Evolutionary conservation across 352 stramenopile genomes (phyloP).

Genomic region (Halophytophthora polymorphica): DNA sequence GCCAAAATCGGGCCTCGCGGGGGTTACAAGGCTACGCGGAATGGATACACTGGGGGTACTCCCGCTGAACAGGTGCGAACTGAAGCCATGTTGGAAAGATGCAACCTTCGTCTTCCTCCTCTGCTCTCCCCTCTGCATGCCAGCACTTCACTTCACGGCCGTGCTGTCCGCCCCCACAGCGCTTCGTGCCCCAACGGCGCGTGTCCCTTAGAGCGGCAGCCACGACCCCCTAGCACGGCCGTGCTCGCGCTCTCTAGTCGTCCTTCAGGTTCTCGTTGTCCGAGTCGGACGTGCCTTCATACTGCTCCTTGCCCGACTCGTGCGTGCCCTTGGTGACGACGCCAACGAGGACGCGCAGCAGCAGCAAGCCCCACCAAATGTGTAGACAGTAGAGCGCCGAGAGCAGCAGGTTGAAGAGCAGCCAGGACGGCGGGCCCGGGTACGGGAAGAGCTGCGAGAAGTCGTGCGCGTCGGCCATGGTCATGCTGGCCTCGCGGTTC

Average conservation of each 20-base stretch:
- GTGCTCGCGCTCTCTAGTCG: constrained; percentile 31
- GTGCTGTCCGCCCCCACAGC: no score
- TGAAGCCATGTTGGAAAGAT: no score
- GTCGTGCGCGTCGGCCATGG: constrained; percentile 64
- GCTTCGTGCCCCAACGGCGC: no score
- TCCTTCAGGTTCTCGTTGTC: constrained; percentile 64
- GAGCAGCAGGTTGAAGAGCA: constrained; percentile 82
- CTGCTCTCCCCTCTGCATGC: no score
- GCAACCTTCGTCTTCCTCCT: no score
- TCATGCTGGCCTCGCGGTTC: constrained; percentile 73
- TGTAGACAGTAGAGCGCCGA: constrained; percentile 72
- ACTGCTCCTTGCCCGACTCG: constrained; percentile 80
- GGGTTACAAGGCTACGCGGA: not conserved
- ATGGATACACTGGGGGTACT: not conserved
- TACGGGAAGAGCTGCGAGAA: constrained; percentile 63
- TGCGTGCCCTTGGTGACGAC: constrained; percentile 75
- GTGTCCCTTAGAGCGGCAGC: not conserved
- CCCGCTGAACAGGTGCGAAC: not conserved
- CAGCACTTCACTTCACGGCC: no score
- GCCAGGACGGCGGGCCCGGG: constrained; percentile 72
- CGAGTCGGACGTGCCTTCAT: constrained; percentile 78
- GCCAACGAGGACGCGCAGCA: constrained; percentile 65
- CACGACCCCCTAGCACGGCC: constrained; percentile 10
- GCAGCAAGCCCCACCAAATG: constrained; percentile 81
- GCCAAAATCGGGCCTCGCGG: not conserved